Evolutionary conservation across 192 early-diverging fungal genomes (phyloP).

Genomic region (Haplosporangium gracile): DNA sequence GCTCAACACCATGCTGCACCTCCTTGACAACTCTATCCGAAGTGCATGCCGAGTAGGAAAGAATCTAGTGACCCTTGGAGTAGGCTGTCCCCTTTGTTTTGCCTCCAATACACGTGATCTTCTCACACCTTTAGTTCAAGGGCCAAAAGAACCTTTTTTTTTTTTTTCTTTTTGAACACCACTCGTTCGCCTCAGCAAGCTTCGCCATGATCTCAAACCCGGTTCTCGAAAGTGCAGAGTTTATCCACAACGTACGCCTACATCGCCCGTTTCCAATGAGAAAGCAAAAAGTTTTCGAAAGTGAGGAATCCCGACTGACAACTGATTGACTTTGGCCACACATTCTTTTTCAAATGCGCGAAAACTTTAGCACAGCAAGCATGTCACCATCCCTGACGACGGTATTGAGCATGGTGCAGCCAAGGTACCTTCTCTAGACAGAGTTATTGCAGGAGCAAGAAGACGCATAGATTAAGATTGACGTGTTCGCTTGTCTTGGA

Average conservation of each 20-base stretch:
- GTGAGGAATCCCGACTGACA: not conserved
- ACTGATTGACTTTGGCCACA: not conserved
- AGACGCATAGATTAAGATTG: not conserved
- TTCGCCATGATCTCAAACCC: slow-evolving; percentile 56
- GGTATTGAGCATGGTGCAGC: slow-evolving; percentile 65
- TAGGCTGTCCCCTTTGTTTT: not conserved
- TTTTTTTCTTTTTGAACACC: not conserved
- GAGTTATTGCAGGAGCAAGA: not conserved
- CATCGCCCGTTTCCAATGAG: not conserved
- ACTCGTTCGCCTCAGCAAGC: not conserved
- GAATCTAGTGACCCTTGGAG: too few relatives aligned
- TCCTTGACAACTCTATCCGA: too few relatives aligned
- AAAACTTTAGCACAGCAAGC: slow-evolving; percentile 60
- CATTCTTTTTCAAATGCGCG: not conserved
- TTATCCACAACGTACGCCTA: slow-evolving; percentile 61
- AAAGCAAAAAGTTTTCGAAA: not conserved
- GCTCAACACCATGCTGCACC: too few relatives aligned
- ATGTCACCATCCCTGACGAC: slow-evolving; percentile 71
- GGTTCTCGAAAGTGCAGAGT: slow-evolving; percentile 67
- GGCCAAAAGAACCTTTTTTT: too few relatives aligned
- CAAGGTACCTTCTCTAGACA: slow-evolving; percentile 33
- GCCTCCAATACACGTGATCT: not conserved
- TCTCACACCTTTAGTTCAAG: too few relatives aligned
- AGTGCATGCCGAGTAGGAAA: too few relatives aligned
- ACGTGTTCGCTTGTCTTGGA: not conserved